Percentiles rank a stretch among this genome's conserved stretches.
These are phyloP conservation scores for Lactarius pseudohatsudake DNA, from an alignment of 768 basidiomycete species.

Conservation along the genomic window DNA sequence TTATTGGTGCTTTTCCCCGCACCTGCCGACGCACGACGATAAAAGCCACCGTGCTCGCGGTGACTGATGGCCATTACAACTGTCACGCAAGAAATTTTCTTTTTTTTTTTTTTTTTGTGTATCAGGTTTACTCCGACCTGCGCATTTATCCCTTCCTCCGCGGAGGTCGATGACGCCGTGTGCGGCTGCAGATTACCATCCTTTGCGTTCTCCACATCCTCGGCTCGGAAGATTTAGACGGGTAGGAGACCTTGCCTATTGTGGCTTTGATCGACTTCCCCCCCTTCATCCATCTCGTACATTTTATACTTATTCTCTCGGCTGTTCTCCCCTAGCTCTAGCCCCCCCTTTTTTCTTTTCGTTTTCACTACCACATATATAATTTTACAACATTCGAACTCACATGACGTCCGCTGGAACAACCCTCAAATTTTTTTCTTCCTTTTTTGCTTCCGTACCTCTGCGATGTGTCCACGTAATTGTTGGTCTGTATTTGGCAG, in stretches of 20 bases:
- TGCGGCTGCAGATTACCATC: neutral
- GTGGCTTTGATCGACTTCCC: conserved; percentile 5
- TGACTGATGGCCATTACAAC: neutral
- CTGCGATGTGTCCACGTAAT: conserved; percentile 9
- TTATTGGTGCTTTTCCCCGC: neutral
- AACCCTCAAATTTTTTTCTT: neutral
- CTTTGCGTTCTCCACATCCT: neutral
- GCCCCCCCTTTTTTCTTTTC: neutral
- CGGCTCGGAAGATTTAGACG: neutral
- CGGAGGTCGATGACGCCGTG: neutral
- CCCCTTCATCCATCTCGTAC: neutral
- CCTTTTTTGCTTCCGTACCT: neutral
- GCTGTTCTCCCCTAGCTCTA: neutral
- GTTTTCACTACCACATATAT: conserved; percentile 1
- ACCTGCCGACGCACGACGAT: neutral
- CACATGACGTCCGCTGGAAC: conserved; percentile 11
- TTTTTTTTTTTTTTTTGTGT: neutral
- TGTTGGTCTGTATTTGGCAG: conserved; percentile 15
- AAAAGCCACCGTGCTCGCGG: neutral
- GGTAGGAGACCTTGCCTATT: neutral
- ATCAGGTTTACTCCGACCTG: neutral
- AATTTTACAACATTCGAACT: conserved; percentile 14
- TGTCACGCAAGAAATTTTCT: neutral
- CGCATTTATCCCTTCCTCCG: conserved; percentile 1
- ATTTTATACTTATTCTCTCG: conserved; percentile 15